Evolutionary conservation across 768 basidiomycete genomes (phyloP), one percentile per base, ranked within the genome.

Genomic region (Suillus subluteus): DNA sequence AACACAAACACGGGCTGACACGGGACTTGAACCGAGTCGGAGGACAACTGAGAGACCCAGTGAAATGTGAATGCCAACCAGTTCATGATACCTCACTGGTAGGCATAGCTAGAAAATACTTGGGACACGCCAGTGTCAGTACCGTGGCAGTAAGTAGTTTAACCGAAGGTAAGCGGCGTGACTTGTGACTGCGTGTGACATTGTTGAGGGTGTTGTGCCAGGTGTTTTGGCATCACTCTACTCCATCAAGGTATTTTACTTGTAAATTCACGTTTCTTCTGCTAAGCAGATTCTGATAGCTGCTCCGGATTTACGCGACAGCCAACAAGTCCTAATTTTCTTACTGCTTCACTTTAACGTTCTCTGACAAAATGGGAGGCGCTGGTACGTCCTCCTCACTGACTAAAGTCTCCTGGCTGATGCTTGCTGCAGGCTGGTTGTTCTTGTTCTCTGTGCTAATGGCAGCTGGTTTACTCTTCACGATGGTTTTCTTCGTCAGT

Each of bases 401-500:
- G 59, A 54, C 13, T 12, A 2, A 4, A 52, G 50, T 32, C 26
- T 32, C 41, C 18, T 38, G 9, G 18, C 59, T 61, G 30, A 61
- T 26, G 26, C 41, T 52, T 37, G 21, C 52, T 52, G 37, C 6
- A 96, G 96, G 94, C 76, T 98, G 96, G 97, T 81, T 99, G 70
- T 99, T 98, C 83, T 87, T 99, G 72, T 96, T 98, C 78, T 88
- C 95, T 76, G 96, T 98, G 77, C 89, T 99, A 64, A 89, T 95
- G 88, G 92, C 96, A 71, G 97, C 96, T 23, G 95, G 91, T 41
- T 84, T 99, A 67, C 83, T 99, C 67, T 99, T 99, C 83, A 98
- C 96, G 72, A 96, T 96, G 92, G 98, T 99, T 77, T 99, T 99
- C 86, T 99, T 98, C 81, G 97, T 98, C 74, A 80, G 95, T 91